Percentiles rank a stretch among this genome's conserved stretches.
phyloP scores from a whole-genome alignment of 192 early-diverging fungal species.

The Jimgerdemannia flammicorona region DNA sequence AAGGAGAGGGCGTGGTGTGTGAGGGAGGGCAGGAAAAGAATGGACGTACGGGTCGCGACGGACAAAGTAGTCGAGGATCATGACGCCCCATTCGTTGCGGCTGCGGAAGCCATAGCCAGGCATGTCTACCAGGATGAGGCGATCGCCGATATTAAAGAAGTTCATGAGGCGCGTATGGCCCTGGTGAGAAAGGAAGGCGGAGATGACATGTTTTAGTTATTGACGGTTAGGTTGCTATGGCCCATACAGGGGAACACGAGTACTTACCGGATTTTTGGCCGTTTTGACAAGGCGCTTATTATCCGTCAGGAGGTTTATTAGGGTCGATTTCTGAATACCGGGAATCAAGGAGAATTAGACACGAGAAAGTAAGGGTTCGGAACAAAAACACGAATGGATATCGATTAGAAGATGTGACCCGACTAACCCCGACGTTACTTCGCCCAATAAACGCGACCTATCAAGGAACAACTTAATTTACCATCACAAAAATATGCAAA shows the following conservation, averaged over 20 bases:
- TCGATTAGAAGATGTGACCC: neutral
- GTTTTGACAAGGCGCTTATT: slow-evolving; percentile 46
- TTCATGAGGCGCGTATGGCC: slow-evolving; percentile 52
- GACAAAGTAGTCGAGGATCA: slow-evolving; percentile 40
- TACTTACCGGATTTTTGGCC: slow-evolving; percentile 47
- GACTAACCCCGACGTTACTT: slow-evolving; percentile 49
- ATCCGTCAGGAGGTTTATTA: slow-evolving; percentile 48
- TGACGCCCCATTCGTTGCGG: slow-evolving; percentile 49
- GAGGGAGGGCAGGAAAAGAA: neutral
- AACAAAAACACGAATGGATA: no score
- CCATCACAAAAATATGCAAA: no score
- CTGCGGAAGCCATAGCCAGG: slow-evolving; percentile 52
- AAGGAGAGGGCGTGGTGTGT: neutral
- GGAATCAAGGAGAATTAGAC: neutral
- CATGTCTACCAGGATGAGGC: slow-evolving; percentile 49
- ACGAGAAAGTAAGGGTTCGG: neutral
- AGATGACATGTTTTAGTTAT: neutral
- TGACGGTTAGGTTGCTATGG: neutral
- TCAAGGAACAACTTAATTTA: neutral
- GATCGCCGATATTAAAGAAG: slow-evolving; percentile 45
- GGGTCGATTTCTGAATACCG: slow-evolving; percentile 39
- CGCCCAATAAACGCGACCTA: slow-evolving; percentile 52
- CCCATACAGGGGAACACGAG: neutral
- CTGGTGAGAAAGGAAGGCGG: slow-evolving; percentile 16
- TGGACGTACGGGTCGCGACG: slow-evolving; percentile 35